Evolutionary conservation across 2,329 filamentous ascomycete genomes (phyloP), one percentile per base, ranked within the genome.

Genomic region (Leptographium lundbergii): DNA sequence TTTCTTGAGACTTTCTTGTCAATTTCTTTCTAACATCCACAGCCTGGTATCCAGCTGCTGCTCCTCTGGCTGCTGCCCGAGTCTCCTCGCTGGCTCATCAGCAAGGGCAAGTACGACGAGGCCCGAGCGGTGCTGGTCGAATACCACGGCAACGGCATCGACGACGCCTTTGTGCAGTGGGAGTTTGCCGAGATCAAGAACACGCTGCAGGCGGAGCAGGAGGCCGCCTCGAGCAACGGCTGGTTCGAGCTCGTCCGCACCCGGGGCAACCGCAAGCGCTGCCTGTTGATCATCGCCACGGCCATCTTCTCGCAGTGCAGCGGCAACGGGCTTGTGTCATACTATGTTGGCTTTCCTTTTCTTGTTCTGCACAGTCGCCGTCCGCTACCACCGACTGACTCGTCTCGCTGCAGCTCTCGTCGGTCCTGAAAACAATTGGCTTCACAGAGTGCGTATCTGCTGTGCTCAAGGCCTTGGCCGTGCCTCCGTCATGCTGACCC

Each of bases 71-170:
- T 61, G 22, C 59, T 66, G 5, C 67, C 67, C 27, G 66, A 68
- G 58, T 68, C 66, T 0, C 67, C 67, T 0, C 65, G 67, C 13
- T 69, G 67, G 67, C 61, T 69, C n/a, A 60, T 68, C 25, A 56
- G 61, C 13, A 57, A 63, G n/a, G 64, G 64, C 11, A 50, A 61
- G 17, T 50, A 59, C 4, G 22, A 61, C 36, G 29, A 63, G 61
- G 63, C 63, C 34, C 54, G 45, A 36, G 22, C 27, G 25, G 57
- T 64, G 47, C 52, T 64, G 19, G 58, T 59, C 56, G 56, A 59
- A 50, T 62, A 62, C 61, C 63, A 64, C 52, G 63, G 57, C 17
- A 32, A 61, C 54, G 63, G 63, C 52, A 51, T 63, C 59, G 32
- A 47, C 6, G 42, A 60, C 13, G 56, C 54, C 36, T 58, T 64